These are phyloP conservation scores for Ustilago loliicola DNA, from an alignment of 1,284 basidiomycete genomes.

Conservation along the genomic window DNA sequence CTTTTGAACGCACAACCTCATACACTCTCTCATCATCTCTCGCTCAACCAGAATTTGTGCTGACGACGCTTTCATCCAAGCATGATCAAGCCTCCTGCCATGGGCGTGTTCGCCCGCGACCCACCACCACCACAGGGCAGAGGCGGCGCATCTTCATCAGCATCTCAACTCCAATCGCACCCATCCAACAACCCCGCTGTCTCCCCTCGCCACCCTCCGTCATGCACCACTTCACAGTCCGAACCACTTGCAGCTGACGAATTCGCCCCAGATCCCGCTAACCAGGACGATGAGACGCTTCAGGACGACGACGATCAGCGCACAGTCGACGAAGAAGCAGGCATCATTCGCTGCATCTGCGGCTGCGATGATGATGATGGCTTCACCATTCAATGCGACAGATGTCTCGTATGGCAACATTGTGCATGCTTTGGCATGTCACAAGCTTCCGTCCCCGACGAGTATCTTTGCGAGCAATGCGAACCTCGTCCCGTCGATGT, in stretches of 20 bases:
- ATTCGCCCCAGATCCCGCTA: conserved; percentile 16
- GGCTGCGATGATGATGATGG: conserved; percentile 83
- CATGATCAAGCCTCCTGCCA: conserved; percentile 52
- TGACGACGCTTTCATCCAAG: not conserved
- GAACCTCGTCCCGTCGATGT: conserved; percentile 66
- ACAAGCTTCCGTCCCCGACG: conserved; percentile 78
- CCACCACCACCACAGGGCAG: conserved; percentile 28
- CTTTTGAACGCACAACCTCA: not conserved
- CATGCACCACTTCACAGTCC: not conserved
- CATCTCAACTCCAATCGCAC: conserved; percentile 4
- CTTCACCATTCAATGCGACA: conserved; percentile 91
- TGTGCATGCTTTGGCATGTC: conserved; percentile 81
- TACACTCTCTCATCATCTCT: not conserved
- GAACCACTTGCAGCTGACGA: conserved; percentile 11
- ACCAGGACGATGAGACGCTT: conserved; percentile 36
- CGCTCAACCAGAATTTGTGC: not conserved
- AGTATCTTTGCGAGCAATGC: conserved; percentile 72
- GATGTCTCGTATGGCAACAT: conserved; percentile 90
- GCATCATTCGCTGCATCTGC: conserved; percentile 77
- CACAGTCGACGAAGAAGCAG: conserved; percentile 63
- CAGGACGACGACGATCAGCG: conserved; percentile 59
- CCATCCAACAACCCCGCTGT: conserved; percentile 10
- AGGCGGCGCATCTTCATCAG: conserved; percentile 14
- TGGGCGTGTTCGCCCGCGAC: conserved; percentile 56
- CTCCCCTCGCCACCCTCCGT: not conserved